Base-by-base conservation (phyloP, 257 asterid genomes). In the Rehmannia glutinosa region DNA sequence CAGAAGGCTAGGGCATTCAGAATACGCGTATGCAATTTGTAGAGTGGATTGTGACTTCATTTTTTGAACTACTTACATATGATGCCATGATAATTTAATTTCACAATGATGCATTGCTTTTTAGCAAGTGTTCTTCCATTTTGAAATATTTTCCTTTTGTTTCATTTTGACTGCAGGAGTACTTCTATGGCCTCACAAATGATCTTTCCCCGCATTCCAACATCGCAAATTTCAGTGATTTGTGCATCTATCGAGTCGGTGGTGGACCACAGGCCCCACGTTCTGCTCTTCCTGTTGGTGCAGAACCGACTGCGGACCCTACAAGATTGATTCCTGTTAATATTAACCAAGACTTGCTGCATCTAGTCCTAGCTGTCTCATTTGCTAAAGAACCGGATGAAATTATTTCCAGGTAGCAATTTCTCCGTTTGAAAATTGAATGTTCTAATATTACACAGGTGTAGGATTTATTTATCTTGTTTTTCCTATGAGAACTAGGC, bases 211-310 rank as follows among this genome's bases (percentile, higher is more conserved):
- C 99, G 2, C 97, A 94, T 80, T 91, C 99, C 8, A 94, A 87
- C 74, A 61, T 80, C 4, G 94, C 80, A 46, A 87, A 71, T 75
- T 91, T 88, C 78, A 82, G 82, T 61, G 97, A 94, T 67, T 71
- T 94, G 73, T 80, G 77, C 71, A 80, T 91, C 53, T 94, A 83
- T 66, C 90, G 95, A 64, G 57, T 91, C 7, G 99, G 97, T 16
- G 97, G 99, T 42, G 97, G 99, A 16, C 99, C 97, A 43, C 93
- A 81, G 73, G 99, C 97, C 68, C 97, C 99, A 45, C 96, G 96
- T 46, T 94, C 99, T 69, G 99, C 99, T 83, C 80, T 94, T 68
- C 99, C 99, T 3, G 87, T 78, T 68, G 99, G 99, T 11, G 96
- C 99, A 27, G 97, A 90, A 73, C 99, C 99, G 1, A 78, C 85